Conservation (phyloP, 805 yeast species). For the Candida broadrunensis region DNA sequence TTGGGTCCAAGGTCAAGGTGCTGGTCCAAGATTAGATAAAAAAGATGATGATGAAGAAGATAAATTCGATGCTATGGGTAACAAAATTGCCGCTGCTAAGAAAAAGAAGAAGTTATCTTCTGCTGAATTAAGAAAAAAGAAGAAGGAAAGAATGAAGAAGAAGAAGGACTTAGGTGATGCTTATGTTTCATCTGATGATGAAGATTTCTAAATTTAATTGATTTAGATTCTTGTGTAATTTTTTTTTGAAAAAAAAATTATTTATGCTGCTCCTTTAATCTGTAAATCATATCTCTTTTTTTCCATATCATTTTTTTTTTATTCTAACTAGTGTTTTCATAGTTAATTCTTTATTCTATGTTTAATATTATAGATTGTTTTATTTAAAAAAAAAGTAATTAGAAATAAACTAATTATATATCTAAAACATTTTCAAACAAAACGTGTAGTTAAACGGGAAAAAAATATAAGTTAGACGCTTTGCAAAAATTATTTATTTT, state of each 20-base stretch:
- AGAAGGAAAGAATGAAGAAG: conserved; percentile 99
- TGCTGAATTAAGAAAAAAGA: conserved; percentile 99
- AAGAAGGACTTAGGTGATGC: conserved; percentile 99
- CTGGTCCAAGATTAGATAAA: conserved; percentile 99
- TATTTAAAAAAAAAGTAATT: conserved; percentile 13
- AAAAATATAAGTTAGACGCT: no score
- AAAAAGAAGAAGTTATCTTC: conserved; percentile 97
- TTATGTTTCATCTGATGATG: conserved; percentile 92
- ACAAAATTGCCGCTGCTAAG: conserved; percentile 95
- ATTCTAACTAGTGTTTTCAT: conserved; percentile 1
- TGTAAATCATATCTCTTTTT: background rate
- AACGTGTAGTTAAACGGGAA: no score
- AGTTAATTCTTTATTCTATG: conserved; percentile 7
- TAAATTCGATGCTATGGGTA: conserved; percentile 99
- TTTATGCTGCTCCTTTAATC: background rate
- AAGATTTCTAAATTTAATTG: conserved; percentile 21
- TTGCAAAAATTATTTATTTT: no score
- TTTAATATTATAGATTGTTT: conserved; percentile 12
- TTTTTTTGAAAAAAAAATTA: background rate
- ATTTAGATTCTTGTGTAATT: background rate
- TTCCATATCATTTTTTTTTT: background rate
- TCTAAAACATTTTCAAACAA: no score
- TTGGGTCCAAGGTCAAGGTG: conserved; percentile 99
- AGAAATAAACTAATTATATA: no score
- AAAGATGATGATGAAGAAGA: conserved; percentile 97